Percentiles rank a stretch among this genome's conserved stretches.
phyloP scores from a whole-genome alignment of 176 grass and related monocot species.

The Otatea glauca region DNA sequence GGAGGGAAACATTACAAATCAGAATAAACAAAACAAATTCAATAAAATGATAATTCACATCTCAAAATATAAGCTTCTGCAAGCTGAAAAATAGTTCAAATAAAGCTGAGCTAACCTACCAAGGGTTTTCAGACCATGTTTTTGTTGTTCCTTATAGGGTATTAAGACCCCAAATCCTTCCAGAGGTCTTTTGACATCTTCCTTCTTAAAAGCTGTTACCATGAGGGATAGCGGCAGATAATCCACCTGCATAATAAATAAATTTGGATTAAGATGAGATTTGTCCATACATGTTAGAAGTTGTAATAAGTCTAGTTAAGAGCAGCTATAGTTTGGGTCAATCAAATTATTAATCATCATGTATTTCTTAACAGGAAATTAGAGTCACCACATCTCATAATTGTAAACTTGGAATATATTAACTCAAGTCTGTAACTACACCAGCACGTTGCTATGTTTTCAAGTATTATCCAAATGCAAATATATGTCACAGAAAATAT shows the following conservation, averaged over 20 bases:
- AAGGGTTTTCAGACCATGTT: conserved; percentile 84
- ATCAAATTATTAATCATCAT: not conserved
- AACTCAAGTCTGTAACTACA: not conserved
- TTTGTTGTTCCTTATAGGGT: conserved; percentile 91
- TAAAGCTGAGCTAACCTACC: conserved; percentile 58
- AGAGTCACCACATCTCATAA: not conserved
- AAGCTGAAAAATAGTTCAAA: conserved; percentile 36
- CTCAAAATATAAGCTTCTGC: conserved; percentile 8
- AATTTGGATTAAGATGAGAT: conserved; percentile 13
- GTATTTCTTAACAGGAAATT: not conserved
- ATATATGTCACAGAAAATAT: not conserved
- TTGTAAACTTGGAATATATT: conserved; percentile 17
- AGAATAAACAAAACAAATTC: conserved; percentile 25
- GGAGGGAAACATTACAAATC: not conserved
- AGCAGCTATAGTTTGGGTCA: not conserved
- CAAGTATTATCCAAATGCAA: not conserved
- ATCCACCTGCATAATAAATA: conserved; percentile 66
- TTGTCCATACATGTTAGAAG: not conserved
- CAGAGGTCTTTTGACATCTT: conserved; percentile 81
- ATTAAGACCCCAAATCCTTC: conserved; percentile 96
- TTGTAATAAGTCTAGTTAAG: not conserved
- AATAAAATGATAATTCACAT: not conserved
- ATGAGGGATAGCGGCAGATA: conserved; percentile 90
- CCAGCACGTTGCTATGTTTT: not conserved
- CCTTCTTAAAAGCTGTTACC: conserved; percentile 92